Evolutionary conservation across 441 rosid genomes (phyloP).

Genomic region (Erodium texanum): DNA sequence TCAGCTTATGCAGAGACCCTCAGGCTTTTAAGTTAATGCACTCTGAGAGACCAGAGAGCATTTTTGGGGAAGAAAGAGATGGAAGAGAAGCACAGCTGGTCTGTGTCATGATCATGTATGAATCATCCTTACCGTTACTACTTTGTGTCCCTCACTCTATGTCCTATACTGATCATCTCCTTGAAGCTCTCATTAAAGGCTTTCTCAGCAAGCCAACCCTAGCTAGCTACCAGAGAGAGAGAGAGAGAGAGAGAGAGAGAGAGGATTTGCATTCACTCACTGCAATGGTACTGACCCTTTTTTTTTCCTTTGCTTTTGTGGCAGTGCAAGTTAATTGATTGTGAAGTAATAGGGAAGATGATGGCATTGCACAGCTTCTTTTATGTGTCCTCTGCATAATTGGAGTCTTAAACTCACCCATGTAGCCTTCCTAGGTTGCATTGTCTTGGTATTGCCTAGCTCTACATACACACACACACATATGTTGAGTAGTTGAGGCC

Average conservation of each 20-base stretch:
- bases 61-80: not conserved
- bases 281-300: not conserved
- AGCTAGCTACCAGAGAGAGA: too few species aligned
- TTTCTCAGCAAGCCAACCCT: not conserved
- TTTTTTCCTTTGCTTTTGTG: not conserved
- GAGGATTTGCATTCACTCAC: not conserved
- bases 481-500: not conserved
- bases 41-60: not conserved
- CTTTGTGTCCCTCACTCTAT: not conserved
- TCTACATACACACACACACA: too few species aligned
- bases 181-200: not conserved
- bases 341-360: not conserved
- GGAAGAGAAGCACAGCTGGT: not conserved
- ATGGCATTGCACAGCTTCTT: not conserved
- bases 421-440: not conserved
- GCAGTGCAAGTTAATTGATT: not conserved
- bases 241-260: too few species aligned
- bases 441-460: too few species aligned
- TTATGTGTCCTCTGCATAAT: not conserved
- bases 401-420: not conserved
- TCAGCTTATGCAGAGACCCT: not conserved
- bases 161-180: too few species aligned
- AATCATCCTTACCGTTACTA: not conserved
- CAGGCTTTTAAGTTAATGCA: not conserved
- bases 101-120: not conserved